Percentiles rank a stretch among this genome's conserved stretches.
Evolutionary conservation across 768 basidiomycete species (phyloP).

Genomic region (Boletus edulis): DNA sequence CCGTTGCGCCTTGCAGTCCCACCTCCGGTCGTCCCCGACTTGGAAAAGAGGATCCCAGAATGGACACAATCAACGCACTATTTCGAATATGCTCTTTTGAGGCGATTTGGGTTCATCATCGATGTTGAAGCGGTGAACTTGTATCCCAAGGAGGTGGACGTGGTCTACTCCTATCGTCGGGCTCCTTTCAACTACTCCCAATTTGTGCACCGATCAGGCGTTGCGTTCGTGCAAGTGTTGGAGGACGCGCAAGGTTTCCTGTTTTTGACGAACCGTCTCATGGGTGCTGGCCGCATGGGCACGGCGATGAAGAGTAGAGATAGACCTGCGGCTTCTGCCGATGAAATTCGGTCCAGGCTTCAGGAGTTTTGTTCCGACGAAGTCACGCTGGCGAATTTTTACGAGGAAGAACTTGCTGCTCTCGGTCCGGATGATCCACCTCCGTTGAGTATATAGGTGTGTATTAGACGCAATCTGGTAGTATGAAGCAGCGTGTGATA

Average conservation of each 20-base stretch:
- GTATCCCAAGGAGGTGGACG: conserved; percentile 81
- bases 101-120: conserved; percentile 76
- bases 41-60: conserved; percentile 66
- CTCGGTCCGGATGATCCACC: conserved; percentile 43
- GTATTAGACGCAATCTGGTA: conserved; percentile 7
- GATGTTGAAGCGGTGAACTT: conserved; percentile 76
- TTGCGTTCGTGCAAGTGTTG: conserved; percentile 86
- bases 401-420: conserved; percentile 63
- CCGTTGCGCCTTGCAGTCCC: conserved; percentile 75
- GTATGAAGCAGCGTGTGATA: conserved; percentile 9
- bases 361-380: conserved; percentile 64
- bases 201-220: conserved; percentile 87
- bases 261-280: conserved; percentile 86
- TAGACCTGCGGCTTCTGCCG: conserved; percentile 56
- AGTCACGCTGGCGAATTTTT: conserved; percentile 57
- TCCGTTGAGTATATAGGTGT: conserved; percentile 45
- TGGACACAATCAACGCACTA: conserved; percentile 65
- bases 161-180: conserved; percentile 87
- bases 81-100: conserved; percentile 78
- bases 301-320: conserved; percentile 53
- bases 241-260: conserved; percentile 78
- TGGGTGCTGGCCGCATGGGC: conserved; percentile 67
- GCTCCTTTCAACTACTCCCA: conserved; percentile 79
- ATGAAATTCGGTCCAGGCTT: conserved; percentile 59
- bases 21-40: conserved; percentile 68